Evolutionary conservation across 2,329 filamentous ascomycete genomes (phyloP).

Genomic region (Nigrospora oryzae): DNA sequence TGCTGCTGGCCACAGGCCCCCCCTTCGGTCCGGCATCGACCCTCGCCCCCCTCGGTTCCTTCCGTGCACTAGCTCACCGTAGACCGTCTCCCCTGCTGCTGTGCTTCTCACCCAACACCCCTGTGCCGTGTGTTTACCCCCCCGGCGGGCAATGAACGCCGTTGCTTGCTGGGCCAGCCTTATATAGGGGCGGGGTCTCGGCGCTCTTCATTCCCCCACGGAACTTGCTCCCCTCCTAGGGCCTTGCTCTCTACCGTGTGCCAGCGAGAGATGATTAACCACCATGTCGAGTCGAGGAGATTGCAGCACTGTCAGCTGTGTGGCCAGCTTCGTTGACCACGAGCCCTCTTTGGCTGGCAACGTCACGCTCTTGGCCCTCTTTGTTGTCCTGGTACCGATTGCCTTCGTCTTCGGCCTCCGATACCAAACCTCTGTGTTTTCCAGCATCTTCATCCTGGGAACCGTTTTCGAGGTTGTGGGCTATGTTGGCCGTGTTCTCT

Average conservation of each 20-base stretch:
- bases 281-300: neutral
- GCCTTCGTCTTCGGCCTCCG: constrained; percentile 27
- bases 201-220: too few species aligned
- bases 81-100: too few species aligned
- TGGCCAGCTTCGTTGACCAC: constrained; percentile 17
- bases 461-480: constrained; percentile 34
- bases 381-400: constrained; percentile 28
- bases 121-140: too few species aligned
- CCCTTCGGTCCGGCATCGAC: constrained; percentile 1
- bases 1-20: neutral
- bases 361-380: constrained; percentile 28
- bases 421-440: constrained; percentile 30
- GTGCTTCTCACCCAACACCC: too few species aligned
- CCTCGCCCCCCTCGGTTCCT: neutral
- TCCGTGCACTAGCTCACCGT: neutral
- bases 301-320: neutral
- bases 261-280: neutral
- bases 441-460: constrained; percentile 28
- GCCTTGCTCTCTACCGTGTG: neutral
- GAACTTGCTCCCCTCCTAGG: too few species aligned
- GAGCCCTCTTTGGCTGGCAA: constrained; percentile 28
- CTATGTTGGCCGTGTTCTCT: constrained; percentile 35
- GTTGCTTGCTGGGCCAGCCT: too few species aligned
- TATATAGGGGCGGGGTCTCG: too few species aligned
- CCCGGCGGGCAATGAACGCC: too few species aligned